Conservation (phyloP, 495 filamentous ascomycete species). For the Neurospora sp. region DNA sequence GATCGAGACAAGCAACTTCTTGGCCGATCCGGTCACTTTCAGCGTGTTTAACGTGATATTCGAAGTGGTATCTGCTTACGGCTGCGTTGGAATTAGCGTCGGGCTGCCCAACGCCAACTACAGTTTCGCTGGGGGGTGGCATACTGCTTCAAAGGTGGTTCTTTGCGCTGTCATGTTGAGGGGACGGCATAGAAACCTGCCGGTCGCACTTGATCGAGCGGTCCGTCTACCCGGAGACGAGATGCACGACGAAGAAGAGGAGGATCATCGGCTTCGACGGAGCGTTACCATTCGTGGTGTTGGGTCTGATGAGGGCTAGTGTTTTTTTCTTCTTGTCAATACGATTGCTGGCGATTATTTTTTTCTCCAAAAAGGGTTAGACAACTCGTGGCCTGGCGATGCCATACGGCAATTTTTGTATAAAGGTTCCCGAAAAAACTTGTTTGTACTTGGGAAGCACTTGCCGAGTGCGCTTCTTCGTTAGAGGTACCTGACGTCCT, state of each 20-base stretch:
- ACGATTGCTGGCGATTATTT: neutral
- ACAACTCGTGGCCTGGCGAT: neutral
- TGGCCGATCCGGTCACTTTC: conserved; percentile 54
- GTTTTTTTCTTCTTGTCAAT: neutral
- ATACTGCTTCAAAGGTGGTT: conserved; percentile 62
- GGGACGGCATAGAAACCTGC: conserved; percentile 69
- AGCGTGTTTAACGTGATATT: conserved; percentile 81
- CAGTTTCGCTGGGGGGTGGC: conserved; percentile 65
- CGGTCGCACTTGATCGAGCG: conserved; percentile 72
- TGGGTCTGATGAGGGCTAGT: conserved; percentile 8
- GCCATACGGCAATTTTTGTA: neutral
- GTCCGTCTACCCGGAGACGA: conserved; percentile 58
- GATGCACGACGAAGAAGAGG: conserved; percentile 34
- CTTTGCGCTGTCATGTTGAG: conserved; percentile 69
- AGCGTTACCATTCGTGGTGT: conserved; percentile 24
- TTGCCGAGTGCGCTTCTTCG: neutral
- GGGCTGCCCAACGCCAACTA: conserved; percentile 59
- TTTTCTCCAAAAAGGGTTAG: neutral
- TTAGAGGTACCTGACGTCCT: neutral
- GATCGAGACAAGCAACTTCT: conserved; percentile 59
- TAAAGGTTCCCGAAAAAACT: neutral
- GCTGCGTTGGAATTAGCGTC: conserved; percentile 73
- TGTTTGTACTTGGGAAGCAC: neutral
- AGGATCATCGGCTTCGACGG: conserved; percentile 30
- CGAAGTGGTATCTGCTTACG: conserved; percentile 74